A percentile compares a stretch with the other conserved stretches of the same genome.
Evolutionary conservation across 371 early-diverging fungal species (phyloP).

Genomic region (Mucor indicus): DNA sequence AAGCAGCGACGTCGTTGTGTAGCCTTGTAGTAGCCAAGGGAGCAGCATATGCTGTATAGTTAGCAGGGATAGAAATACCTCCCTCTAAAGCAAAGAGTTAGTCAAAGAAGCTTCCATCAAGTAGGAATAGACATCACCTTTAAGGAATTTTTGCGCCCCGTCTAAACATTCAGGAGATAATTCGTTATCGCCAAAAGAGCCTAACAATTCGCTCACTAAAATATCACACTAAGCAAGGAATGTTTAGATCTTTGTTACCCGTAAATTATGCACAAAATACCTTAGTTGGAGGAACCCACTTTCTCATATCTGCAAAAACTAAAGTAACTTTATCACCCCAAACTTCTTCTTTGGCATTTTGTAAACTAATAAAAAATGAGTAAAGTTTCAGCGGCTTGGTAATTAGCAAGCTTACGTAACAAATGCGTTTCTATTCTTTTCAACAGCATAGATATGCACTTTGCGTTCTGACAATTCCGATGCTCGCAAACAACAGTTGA

Average conservation of each 20-base stretch:
- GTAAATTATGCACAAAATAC: constrained; percentile 21
- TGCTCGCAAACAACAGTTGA: constrained; percentile 80
- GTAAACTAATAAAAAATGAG: constrained; percentile 49
- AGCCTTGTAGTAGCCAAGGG: constrained; percentile 87
- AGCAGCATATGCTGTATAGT: constrained; percentile 79
- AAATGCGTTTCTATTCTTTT: constrained; percentile 95
- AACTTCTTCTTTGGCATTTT: constrained; percentile 64
- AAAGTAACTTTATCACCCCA: constrained; percentile 85
- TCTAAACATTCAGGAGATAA: constrained; percentile 95
- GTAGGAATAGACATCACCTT: constrained; percentile 44
- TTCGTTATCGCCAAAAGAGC: constrained; percentile 97
- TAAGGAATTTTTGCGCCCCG: constrained; percentile 84
- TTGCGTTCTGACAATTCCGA: constrained; percentile 62
- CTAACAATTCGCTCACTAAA: constrained; percentile 87
- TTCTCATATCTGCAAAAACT: constrained; percentile 89
- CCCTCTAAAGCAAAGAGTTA: constrained; percentile 26
- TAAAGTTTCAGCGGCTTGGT: neutral
- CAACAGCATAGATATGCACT: constrained; percentile 81
- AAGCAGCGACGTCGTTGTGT: constrained; percentile 59
- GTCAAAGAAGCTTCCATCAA: too few species aligned
- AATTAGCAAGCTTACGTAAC: constrained; percentile 61
- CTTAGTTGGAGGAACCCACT: constrained; percentile 75
- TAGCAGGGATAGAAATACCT: constrained; percentile 89
- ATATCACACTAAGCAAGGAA: constrained; percentile 66
- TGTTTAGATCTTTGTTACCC: too few species aligned